Base-by-base conservation (phyloP, 495 filamentous ascomycete genomes). In the Xylaria flabelliformis region DNA sequence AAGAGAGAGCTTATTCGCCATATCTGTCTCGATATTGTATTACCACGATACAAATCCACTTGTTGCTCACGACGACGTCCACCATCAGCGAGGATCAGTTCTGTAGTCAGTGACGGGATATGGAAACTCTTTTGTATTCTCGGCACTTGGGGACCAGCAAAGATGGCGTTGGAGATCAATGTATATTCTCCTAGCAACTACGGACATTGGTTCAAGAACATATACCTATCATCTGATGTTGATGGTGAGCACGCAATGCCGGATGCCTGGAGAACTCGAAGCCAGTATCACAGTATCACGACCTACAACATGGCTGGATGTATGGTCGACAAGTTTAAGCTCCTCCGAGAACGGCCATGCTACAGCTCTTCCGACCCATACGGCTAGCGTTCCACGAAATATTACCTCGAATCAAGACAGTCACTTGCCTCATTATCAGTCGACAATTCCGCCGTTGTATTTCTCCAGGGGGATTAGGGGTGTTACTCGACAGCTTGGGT, bases 381-480 rank as follows among this genome's bases (percentile, higher is more conserved):
- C 12, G 10, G 1, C 19, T 65, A n/a, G 24, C 0, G 13, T 50
- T 65, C 41, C 21, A 10, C 5, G 1, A 7, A 50, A 26, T 8
- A 10, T 34, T 46, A 6, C 63, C 63, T 46, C 63, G 24, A 29
- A 69, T 74, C 39, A 34, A 53, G 67, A 69, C 68, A 65, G 74
- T 72, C 19, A 74, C 72, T 13, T 59, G 64, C 69, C 69, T 76
- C 26, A 70, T 74, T 62, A 74, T 76, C 21, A 56, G 74, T 72
- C 74, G 72, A 74, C 72, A 76, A 70, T 50, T 76, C 50, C 72
- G 74, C 17, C 74, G 74, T 69, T 69, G 68, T 72, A 65, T 74
- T 67, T 51, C 67, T 64, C 67, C 68, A 51, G 34, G 5, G 3
- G 53, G 41, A 46, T 69, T 76, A 41, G 34, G 62, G n/a, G n/a